Percentiles rank a stretch among this genome's conserved stretches.
These are phyloP conservation scores for Beta vulgaris DNA, from an alignment of 148 eudicot species.

Conservation along the genomic window DNA sequence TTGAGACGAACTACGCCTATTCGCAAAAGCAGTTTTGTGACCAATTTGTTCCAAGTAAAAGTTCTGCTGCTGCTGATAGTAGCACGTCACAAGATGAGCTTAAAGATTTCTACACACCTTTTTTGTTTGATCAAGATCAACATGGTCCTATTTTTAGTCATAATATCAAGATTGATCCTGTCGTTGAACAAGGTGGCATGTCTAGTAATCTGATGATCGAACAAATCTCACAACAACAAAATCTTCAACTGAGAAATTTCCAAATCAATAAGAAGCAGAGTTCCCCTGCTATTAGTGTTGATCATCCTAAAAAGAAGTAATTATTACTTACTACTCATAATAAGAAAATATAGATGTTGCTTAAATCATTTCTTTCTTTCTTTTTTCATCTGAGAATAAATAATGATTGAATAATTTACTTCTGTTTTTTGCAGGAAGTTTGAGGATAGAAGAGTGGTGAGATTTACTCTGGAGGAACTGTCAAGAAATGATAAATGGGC, in stretches of 20 bases:
- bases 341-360: no score
- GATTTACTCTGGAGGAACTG: slow-evolving; percentile 47
- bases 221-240: background rate
- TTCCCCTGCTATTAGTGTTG: background rate
- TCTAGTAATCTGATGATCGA: background rate
- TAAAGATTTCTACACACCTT: slow-evolving; percentile 4
- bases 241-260: background rate
- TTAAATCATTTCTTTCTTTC: background rate
- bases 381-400: background rate
- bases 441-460: slow-evolving; percentile 43
- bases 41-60: slow-evolving; percentile 5
- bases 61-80: background rate
- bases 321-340: background rate
- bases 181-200: background rate
- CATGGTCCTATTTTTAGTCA: no score
- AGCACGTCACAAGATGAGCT: slow-evolving; percentile 23
- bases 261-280: background rate
- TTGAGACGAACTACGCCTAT: background rate
- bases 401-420: background rate
- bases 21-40: background rate
- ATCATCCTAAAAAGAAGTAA: slow-evolving; percentile 13
- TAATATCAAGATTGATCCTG: background rate
- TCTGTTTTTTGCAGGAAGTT: slow-evolving; percentile 35
- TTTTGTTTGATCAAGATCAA: background rate
- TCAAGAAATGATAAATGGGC: slow-evolving; percentile 56